Conservation (phyloP, 2,329 filamentous ascomycete species). For the Dactylellina parvicollis region DNA sequence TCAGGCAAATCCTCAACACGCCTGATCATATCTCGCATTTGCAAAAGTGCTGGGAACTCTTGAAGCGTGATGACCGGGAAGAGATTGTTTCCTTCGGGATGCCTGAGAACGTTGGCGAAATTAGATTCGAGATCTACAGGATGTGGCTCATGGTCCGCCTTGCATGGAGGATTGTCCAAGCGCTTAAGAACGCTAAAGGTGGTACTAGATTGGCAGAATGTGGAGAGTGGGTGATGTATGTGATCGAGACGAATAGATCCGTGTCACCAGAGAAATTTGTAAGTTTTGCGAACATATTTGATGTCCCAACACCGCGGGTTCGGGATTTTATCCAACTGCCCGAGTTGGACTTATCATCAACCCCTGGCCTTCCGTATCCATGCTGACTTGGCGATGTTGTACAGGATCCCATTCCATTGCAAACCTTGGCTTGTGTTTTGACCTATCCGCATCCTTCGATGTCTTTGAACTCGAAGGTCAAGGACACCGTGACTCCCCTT, state of each 20-base stretch:
- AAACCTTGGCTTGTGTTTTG: conserved; percentile 48
- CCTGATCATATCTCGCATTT: conserved; percentile 45
- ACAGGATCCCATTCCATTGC: conserved; percentile 51
- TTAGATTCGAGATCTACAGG: conserved; percentile 53
- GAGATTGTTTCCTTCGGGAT: conserved; percentile 47
- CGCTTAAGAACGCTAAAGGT: conserved; percentile 51
- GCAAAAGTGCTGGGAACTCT: conserved; percentile 46
- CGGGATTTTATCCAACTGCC: conserved; percentile 15
- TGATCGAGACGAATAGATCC: conserved; percentile 52
- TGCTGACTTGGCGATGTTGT: conserved; percentile 24
- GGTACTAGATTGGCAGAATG: conserved; percentile 47
- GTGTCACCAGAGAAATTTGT: conserved; percentile 53
- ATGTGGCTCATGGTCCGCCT: conserved; percentile 51
- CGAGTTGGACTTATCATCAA: neutral
- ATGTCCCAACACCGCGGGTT: conserved; percentile 19
- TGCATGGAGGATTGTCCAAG: conserved; percentile 52
- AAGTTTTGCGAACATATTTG: conserved; percentile 12
- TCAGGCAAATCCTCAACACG: conserved; percentile 40
- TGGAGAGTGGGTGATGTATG: conserved; percentile 43
- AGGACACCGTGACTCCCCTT: conserved; percentile 47
- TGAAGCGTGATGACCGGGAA: conserved; percentile 44
- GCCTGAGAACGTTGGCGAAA: conserved; percentile 48
- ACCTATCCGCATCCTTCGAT: conserved; percentile 48
- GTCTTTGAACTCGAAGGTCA: conserved; percentile 28
- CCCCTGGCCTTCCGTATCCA: neutral